Base-by-base conservation (phyloP, 345 rosid genomes). In the Aquilaria yunnanensis region DNA sequence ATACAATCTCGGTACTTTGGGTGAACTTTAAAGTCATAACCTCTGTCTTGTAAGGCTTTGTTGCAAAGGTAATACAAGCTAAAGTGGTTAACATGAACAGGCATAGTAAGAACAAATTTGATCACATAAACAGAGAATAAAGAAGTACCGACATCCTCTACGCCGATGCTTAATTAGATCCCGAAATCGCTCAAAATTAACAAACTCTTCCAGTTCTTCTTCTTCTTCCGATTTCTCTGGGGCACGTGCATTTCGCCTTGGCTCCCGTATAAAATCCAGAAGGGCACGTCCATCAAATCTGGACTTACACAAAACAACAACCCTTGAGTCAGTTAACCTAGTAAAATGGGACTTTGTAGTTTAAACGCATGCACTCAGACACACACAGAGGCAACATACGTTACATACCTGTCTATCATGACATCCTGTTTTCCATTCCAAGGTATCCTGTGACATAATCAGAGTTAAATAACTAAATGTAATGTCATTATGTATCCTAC, bases 71-170 rank as follows among this genome's bases (percentile, higher is more conserved):
- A 66, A 67, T 37, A 57, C 54, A 52, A 51, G 33, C 47, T 12
- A 41, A 59, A 37, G 43, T 37, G 43, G 5, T 37, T 37, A 37
- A 37, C 43, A 37, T 37, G 43, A 37, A 37, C 43, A 37, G 43
- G 43, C 43, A 37, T 37, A 9, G 5, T 23, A 37, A 37, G 7
- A 14, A 34, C 69, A 61, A 12, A 72, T 47, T 56, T 60, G 29
- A 70, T 67, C 65, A 56, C 60, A 51, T 29, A 68, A 46, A 5
- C 43, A 67, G 23, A 67, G 67, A 69, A 49, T 50, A 79, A 76
- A 74, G 82, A 85, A 90, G 89, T 90, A 90, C 99, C 96, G 96
- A 91, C 99, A 95, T 95, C 99, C 99, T 95, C 96, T 87, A 78
- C 96, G 96, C 41, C 90, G 99, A 81, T 83, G 99, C 90, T 91